Evolutionary conservation across 2,329 filamentous ascomycete genomes (phyloP).

Genomic region (Monilinia fructigena): DNA sequence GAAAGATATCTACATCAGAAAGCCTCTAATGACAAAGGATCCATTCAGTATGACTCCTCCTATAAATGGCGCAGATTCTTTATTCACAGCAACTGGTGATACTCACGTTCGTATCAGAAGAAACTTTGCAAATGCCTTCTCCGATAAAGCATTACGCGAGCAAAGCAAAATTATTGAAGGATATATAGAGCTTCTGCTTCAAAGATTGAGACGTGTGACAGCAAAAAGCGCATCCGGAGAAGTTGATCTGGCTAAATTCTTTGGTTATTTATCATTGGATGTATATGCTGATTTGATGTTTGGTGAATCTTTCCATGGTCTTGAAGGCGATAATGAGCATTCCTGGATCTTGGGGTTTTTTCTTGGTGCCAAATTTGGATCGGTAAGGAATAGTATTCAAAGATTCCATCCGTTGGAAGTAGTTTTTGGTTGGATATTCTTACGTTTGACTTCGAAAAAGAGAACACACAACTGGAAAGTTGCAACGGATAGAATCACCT

Average conservation of each 20-base stretch:
- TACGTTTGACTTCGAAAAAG: slow-evolving; percentile 15
- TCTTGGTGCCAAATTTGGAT: slow-evolving; percentile 31
- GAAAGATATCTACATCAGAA: slow-evolving; percentile 12
- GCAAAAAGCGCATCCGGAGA: background rate
- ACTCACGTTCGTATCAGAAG: slow-evolving; percentile 35
- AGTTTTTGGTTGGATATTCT: slow-evolving; percentile 19
- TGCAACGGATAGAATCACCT: slow-evolving; percentile 30
- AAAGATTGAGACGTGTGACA: slow-evolving; percentile 10
- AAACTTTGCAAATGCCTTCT: slow-evolving; percentile 38
- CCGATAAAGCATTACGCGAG: slow-evolving; percentile 37
- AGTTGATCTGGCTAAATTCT: slow-evolving; percentile 39
- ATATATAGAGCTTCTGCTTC: slow-evolving; percentile 22
- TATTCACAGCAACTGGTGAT: slow-evolving; percentile 16
- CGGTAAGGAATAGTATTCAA: slow-evolving; percentile 28
- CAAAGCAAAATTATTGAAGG: slow-evolving; percentile 34
- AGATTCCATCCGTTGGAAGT: slow-evolving; percentile 25
- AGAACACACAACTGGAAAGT: slow-evolving; percentile 24
- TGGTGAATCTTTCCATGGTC: slow-evolving; percentile 43
- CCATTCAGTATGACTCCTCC: slow-evolving; percentile 2
- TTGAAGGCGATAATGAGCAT: slow-evolving; percentile 36
- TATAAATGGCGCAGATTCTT: slow-evolving; percentile 9
- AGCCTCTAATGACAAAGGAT: background rate
- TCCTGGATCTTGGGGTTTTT: slow-evolving; percentile 37
- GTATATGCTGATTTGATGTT: slow-evolving; percentile 46
- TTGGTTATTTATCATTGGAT: slow-evolving; percentile 42